A percentile compares a stretch with the other conserved stretches of the same genome.
Conservation (phyloP, 2,329 filamentous ascomycete genomes). For the Grosmannia serpens region DNA sequence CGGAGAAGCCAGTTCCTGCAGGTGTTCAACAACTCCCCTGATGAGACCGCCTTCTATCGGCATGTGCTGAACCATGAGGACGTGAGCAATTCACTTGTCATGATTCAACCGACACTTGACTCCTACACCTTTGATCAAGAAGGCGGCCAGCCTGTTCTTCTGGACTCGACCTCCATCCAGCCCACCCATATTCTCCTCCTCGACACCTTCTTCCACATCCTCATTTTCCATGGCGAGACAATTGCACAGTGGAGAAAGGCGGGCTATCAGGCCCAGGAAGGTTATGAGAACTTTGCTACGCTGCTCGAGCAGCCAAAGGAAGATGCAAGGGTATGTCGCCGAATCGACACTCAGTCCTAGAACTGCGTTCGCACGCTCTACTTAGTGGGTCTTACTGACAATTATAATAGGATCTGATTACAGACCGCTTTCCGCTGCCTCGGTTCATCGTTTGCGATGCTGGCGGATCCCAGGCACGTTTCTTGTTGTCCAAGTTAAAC, state of each 20-base stretch:
- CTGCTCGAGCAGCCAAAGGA: conserved; percentile 91
- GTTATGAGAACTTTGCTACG: conserved; percentile 88
- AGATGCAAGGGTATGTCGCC: conserved; percentile 56
- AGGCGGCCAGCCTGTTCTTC: conserved; percentile 79
- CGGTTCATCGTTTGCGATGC: conserved; percentile 98
- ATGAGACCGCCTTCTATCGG: conserved; percentile 97
- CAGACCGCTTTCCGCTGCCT: conserved; percentile 93
- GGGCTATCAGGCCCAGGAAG: conserved; percentile 94
- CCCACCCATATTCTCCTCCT: conserved; percentile 86
- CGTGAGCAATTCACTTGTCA: conserved; percentile 89
- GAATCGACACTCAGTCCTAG: neutral
- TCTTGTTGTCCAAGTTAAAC: conserved; percentile 93
- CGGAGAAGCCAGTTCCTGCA: conserved; percentile 95
- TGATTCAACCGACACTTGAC: conserved; percentile 97
- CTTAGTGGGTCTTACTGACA: neutral
- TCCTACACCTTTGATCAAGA: conserved; percentile 97
- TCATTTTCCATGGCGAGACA: conserved; percentile 98
- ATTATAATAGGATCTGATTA: conserved; percentile 68
- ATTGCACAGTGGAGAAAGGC: conserved; percentile 97
- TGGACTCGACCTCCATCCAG: conserved; percentile 94
- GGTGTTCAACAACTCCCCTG: conserved; percentile 98
- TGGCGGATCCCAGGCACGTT: conserved; percentile 95
- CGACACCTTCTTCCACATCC: conserved; percentile 98
- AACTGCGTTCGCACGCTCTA: neutral
- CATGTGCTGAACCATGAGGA: conserved; percentile 97